Evolutionary conservation across 2,329 filamentous ascomycete genomes (phyloP).

Genomic region (Arthrobotrys pseudoclavata): DNA sequence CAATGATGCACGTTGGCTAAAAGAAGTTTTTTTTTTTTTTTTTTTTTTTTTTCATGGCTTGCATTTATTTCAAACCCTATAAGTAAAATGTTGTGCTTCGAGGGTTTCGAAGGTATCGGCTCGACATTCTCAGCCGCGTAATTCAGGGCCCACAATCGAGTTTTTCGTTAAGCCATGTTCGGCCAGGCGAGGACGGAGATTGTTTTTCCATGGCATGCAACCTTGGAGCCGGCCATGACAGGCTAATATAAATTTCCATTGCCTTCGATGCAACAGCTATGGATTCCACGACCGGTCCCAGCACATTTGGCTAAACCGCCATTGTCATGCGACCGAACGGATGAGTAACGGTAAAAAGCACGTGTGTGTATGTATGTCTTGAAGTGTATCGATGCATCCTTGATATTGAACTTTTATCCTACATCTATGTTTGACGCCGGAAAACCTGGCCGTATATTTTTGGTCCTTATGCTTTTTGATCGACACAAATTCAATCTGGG

Average conservation of each 20-base stretch:
- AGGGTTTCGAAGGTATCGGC: slow-evolving; percentile 22
- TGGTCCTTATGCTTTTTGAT: slow-evolving; percentile 50
- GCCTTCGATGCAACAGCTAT: slow-evolving; percentile 14
- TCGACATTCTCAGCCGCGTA: slow-evolving; percentile 41
- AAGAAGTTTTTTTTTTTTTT: slow-evolving; percentile 18
- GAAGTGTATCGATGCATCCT: slow-evolving; percentile 23
- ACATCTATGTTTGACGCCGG: slow-evolving; percentile 55
- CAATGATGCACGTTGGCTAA: slow-evolving; percentile 22
- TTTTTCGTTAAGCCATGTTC: slow-evolving; percentile 39
- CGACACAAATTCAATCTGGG: slow-evolving; percentile 20
- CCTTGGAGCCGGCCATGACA: slow-evolving; percentile 28
- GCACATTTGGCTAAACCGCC: slow-evolving; percentile 45
- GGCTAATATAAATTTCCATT: slow-evolving; percentile 45
- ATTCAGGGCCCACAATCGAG: slow-evolving; percentile 12
- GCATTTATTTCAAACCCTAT: slow-evolving; percentile 25
- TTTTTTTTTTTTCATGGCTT: slow-evolving; percentile 9
- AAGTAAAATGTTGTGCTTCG: slow-evolving; percentile 34
- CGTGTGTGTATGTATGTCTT: background rate
- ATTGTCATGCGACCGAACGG: slow-evolving; percentile 34
- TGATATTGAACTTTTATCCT: slow-evolving; percentile 49
- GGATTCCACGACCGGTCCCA: slow-evolving; percentile 9
- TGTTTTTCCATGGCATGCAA: slow-evolving; percentile 53
- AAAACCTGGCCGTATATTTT: slow-evolving; percentile 40
- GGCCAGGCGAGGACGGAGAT: slow-evolving; percentile 42
- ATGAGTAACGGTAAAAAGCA: background rate